phyloP scores from a whole-genome alignment of 2,329 filamentous ascomycete species.

The Fusarium ramigenum region DNA sequence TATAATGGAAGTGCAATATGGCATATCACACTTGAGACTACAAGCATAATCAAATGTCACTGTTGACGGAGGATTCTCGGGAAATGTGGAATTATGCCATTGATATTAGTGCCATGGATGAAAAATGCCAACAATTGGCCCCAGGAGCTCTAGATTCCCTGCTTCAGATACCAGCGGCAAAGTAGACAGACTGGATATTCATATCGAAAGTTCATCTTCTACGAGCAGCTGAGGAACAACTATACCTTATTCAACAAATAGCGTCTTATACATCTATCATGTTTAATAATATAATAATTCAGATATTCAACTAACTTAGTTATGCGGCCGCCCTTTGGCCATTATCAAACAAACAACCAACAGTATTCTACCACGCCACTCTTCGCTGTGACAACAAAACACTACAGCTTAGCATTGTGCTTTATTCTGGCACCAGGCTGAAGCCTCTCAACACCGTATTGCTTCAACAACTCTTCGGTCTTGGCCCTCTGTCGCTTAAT shows the following conservation, averaged over 20 bases:
- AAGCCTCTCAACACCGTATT: conserved; percentile 59
- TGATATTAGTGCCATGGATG: background rate
- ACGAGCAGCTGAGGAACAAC: background rate
- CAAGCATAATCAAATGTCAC: background rate
- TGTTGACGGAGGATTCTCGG: background rate
- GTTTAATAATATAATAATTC: background rate
- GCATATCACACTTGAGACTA: background rate
- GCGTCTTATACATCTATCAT: background rate
- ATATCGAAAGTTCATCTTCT: background rate
- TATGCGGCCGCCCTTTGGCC: background rate
- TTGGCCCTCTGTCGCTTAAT: conserved; percentile 72
- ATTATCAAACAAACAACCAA: conserved; percentile 1
- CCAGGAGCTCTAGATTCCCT: background rate
- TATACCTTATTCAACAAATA: background rate
- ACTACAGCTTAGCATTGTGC: conserved; percentile 56
- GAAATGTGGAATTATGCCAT: background rate
- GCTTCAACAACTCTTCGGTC: conserved; percentile 71
- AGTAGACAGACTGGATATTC: background rate
- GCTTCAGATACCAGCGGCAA: background rate
- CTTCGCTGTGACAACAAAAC: conserved; percentile 22
- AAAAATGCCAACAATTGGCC: background rate
- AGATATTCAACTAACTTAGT: background rate
- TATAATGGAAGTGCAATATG: background rate
- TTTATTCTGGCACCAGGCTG: conserved; percentile 64
- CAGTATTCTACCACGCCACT: background rate